phyloP scores from a whole-genome alignment of 371 early-diverging fungal genomes.

The Mortierella sp. region DNA sequence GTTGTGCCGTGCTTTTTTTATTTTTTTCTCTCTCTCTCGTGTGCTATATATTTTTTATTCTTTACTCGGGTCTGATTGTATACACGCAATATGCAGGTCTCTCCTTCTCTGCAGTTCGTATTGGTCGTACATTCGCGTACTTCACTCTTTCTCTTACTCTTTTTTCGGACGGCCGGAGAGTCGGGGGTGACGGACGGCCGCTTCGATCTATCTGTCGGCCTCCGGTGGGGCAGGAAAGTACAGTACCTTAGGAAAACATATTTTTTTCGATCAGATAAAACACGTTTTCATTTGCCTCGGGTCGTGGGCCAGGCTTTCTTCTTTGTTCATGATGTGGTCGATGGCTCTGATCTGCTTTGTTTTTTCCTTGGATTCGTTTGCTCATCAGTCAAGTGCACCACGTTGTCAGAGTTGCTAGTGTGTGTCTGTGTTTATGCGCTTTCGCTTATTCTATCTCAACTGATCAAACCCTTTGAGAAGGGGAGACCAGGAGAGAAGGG shows the following conservation, averaged over 20 bases:
- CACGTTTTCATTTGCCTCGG: not conserved
- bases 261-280: slow-evolving; percentile 2
- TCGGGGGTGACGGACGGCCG: not conserved
- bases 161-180: not conserved
- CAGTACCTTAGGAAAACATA: not conserved
- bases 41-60: slow-evolving; percentile 4
- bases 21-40: too few species aligned
- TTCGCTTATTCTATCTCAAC: too few species aligned
- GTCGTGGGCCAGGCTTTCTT: not conserved
- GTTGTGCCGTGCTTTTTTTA: too few species aligned
- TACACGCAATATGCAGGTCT: not conserved
- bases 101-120: not conserved
- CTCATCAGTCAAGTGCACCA: too few species aligned
- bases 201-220: slow-evolving; percentile 12
- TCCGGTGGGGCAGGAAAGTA: not conserved
- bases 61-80: not conserved
- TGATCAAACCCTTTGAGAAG: too few species aligned
- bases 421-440: too few species aligned
- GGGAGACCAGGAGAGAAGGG: too few species aligned
- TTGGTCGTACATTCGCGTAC: not conserved
- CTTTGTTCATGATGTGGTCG: not conserved
- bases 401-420: too few species aligned
- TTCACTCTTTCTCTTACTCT: not conserved
- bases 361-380: too few species aligned
- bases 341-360: not conserved